A percentile compares a stretch with the other conserved stretches of the same genome.
Conservation (phyloP, 2,329 filamentous ascomycete species). For the Cladophialophora immunda region DNA sequence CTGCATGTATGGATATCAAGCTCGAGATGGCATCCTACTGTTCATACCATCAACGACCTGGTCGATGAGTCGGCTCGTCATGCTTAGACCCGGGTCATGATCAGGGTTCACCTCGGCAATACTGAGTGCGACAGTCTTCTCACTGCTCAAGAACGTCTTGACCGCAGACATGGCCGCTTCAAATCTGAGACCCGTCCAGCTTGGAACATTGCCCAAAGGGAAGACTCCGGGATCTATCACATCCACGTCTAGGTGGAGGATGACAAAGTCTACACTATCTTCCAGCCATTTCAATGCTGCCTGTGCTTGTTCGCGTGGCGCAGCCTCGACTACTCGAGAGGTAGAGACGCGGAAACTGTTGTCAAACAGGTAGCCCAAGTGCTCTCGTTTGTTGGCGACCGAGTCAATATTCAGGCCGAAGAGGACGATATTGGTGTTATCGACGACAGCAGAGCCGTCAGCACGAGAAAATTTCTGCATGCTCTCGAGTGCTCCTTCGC, state of each 20-base stretch:
- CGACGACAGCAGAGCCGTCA: constrained; percentile 14
- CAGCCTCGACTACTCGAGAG: constrained; percentile 33
- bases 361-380: constrained; percentile 41
- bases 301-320: constrained; percentile 13
- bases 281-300: constrained; percentile 39
- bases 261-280: constrained; percentile 39
- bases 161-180: constrained; percentile 39
- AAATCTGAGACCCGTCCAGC: constrained; percentile 41
- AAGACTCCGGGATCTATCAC: constrained; percentile 42
- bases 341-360: constrained; percentile 41
- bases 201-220: constrained; percentile 43
- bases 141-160: constrained; percentile 38
- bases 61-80: constrained; percentile 20
- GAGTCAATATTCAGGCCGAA: constrained; percentile 28
- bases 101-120: constrained; percentile 33
- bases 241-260: constrained; percentile 44
- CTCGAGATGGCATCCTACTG: too few relatives aligned
- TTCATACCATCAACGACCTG: constrained; percentile 17
- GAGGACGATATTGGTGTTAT: constrained; percentile 23
- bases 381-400: constrained; percentile 25
- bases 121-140: constrained; percentile 36
- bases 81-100: constrained; percentile 29
- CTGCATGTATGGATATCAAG: too few relatives aligned
- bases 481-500: constrained; percentile 16
- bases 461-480: constrained; percentile 26